These are phyloP conservation scores for Heterobasidion irregulare DNA, from an alignment of 1,284 basidiomycete genomes.

Conservation along the genomic window DNA sequence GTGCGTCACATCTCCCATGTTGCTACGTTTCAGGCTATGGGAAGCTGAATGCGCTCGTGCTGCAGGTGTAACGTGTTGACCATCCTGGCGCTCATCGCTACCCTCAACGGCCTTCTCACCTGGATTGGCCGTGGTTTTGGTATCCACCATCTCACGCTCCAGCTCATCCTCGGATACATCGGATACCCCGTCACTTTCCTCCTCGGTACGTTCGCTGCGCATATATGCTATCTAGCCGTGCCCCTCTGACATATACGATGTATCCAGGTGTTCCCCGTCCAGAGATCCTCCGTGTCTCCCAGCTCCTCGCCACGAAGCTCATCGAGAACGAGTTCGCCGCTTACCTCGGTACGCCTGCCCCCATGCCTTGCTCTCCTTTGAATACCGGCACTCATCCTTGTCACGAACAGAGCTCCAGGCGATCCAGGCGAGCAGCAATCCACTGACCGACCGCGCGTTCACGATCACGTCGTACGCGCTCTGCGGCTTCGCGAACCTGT, in stretches of 20 bases:
- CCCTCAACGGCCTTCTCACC: constrained; percentile 80
- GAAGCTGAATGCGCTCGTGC: constrained; percentile 15
- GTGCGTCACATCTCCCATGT: constrained; percentile 30
- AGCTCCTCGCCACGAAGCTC: constrained; percentile 81
- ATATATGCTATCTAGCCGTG: background rate
- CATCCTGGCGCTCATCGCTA: constrained; percentile 72
- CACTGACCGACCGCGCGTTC: constrained; percentile 65
- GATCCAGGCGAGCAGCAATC: constrained; percentile 38
- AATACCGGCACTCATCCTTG: background rate
- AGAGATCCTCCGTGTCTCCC: constrained; percentile 71
- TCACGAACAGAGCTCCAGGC: constrained; percentile 35
- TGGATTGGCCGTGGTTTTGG: constrained; percentile 87
- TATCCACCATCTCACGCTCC: constrained; percentile 74
- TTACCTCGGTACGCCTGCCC: constrained; percentile 38
- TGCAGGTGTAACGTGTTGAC: constrained; percentile 61
- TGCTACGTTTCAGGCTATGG: background rate
- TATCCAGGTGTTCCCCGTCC: constrained; percentile 51
- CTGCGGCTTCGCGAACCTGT: constrained; percentile 87
- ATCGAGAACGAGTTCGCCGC: constrained; percentile 86
- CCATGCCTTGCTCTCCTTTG: background rate
- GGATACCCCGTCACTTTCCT: constrained; percentile 87
- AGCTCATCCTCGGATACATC: constrained; percentile 80
- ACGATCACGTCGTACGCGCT: constrained; percentile 79
- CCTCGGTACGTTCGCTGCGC: constrained; percentile 35
- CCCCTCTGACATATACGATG: background rate